Evolutionary conservation across 208 protist species (phyloP), one percentile per base, ranked within the genome.

Genomic region (Lotmaria passim): DNA sequence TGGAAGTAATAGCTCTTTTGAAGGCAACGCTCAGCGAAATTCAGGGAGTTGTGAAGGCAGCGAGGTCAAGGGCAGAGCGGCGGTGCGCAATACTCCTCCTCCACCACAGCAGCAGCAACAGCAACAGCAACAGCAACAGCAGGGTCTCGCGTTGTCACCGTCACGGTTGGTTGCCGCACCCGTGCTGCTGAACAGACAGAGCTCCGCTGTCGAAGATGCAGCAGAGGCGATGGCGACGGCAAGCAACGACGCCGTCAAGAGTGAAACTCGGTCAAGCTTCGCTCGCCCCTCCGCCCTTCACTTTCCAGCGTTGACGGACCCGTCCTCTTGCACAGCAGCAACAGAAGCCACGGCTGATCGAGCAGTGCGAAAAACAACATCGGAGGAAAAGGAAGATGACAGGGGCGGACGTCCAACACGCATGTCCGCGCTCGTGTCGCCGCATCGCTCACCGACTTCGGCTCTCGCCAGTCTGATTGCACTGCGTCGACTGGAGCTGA

Each of bases 401-500:
- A n/a, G n/a, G n/a, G n/a, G n/a, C n/a, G n/a, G n/a, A n/a, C n/a
- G n/a, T n/a, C n/a, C n/a, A n/a, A n/a, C n/a, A n/a, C n/a, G n/a
- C n/a, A n/a, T n/a, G n/a, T n/a, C n/a, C n/a, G n/a, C n/a, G n/a
- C n/a, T n/a, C n/a, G n/a, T n/a, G 36, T 23, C 23, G 46, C 59
- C 19, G 26, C 59, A 46, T 15, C 59, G 46, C 26, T 65, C 59
- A 2, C 41, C 59, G 5, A 30, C 43, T 15, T 60, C 63, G n/a
- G 30, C 75, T 33, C n/a, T 68, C 50, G 34, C 50, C 31, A 53
- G 59, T 21, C 46, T 55, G 7, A 65, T 46, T 4, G 41, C 44
- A 8, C 69, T 60, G 7, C 69, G 57, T 17, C 69, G 48, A 1
- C 59, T 86, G n/a, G 79, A 90, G 62, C 51, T 74, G 26, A 70